Evolutionary conservation across 2,329 filamentous ascomycete genomes (phyloP), one percentile per base, ranked within the genome.

Genomic region (Cladosporium austrohemisphaericum): DNA sequence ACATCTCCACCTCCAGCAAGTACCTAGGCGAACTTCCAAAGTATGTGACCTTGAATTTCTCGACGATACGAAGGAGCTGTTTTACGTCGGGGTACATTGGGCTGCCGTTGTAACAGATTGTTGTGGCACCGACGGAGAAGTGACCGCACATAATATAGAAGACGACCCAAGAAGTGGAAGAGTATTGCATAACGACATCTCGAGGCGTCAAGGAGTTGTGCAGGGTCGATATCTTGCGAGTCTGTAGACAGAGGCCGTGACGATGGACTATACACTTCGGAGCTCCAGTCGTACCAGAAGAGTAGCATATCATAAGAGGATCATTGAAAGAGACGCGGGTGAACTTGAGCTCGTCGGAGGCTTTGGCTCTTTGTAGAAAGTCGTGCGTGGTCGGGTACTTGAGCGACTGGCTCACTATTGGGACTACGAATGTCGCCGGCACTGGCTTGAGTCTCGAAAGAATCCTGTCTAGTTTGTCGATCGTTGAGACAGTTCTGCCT

Each of bases 101-200:
- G 1, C 66, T 69, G 16, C 72, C 72, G 49, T 73, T 70, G 58
- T 74, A 75, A 37, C 69, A 63, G 53, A 74, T 65, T 6, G 71
- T 60, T 20, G 65, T 68, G 10, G 67, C 65, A n/a, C 71, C 71
- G 22, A 65, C 65, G 10, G 67, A 64, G n/a, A 72, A 60, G 53
- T 72, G 66, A 22, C 68, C 68, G 47, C 69, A 65, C 68, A 72
- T 71, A 33, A 71, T 66, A 55, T 72, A 71, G 60, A 68, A 73
- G n/a, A 75, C 63, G 1, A 74, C 67, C 73, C 73, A 76, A 5
- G 70, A 71, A 1, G 72, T 75, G 35, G 65, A 71, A 4, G 66
- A 69, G 57, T 73, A 76, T 51, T 75, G 72, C 50, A 75, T 67
- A 20, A 75, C 68, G 6, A 71, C 60, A 36, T 71, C 68, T 8